These are phyloP conservation scores for Cnidoscolus chayamansa DNA, from an alignment of 441 rosid genomes.

Conservation along the genomic window DNA sequence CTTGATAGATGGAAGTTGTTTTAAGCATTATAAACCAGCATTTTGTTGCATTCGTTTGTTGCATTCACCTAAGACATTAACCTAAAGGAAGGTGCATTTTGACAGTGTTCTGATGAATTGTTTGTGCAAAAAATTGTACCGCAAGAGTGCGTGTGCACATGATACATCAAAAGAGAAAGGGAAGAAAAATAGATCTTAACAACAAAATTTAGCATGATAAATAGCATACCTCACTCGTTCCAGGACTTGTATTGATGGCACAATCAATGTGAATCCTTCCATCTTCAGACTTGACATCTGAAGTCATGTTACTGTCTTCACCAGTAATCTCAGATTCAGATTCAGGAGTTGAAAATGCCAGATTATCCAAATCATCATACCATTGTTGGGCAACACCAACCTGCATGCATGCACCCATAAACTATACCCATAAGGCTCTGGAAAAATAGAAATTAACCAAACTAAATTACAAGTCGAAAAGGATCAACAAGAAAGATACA, in stretches of 20 bases:
- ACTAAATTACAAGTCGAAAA: slow-evolving; percentile 7
- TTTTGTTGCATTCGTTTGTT: neutral
- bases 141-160: neutral
- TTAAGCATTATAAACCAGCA: neutral
- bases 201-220: neutral
- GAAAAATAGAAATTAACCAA: slow-evolving; percentile 10
- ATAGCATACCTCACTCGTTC: slow-evolving; percentile 71
- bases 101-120: neutral
- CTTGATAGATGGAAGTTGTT: neutral
- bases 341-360: slow-evolving; percentile 59
- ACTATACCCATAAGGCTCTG: slow-evolving; percentile 22
- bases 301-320: slow-evolving; percentile 40
- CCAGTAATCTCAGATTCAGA: slow-evolving; percentile 39
- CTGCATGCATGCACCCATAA: slow-evolving; percentile 43
- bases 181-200: neutral
- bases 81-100: neutral
- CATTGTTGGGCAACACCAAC: slow-evolving; percentile 83
- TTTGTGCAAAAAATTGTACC: neutral
- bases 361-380: slow-evolving; percentile 81
- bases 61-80: neutral
- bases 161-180: neutral
- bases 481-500: slow-evolving; percentile 7
- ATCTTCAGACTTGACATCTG: slow-evolving; percentile 36
- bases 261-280: slow-evolving; percentile 49
- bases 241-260: slow-evolving; percentile 74